phyloP scores from a whole-genome alignment of 768 basidiomycete species.

The Naganishia kalamii region DNA sequence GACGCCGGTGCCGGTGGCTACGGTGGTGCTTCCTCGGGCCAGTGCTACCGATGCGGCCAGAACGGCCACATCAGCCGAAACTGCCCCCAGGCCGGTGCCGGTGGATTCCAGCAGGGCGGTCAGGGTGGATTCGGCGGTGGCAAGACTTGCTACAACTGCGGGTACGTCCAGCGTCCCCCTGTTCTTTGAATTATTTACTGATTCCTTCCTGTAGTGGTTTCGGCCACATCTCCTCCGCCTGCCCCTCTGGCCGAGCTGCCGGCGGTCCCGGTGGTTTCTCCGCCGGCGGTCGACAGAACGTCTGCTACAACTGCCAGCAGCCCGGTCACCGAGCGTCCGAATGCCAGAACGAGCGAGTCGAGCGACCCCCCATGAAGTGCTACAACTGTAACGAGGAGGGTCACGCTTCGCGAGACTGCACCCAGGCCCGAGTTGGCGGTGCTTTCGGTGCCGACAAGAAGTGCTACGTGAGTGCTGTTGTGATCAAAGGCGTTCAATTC shows the following conservation, averaged over 20 bases:
- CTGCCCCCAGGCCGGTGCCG: conserved; percentile 41
- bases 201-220: conserved; percentile 18
- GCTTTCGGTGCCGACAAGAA: conserved; percentile 36
- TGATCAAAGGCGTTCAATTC: neutral
- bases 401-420: conserved; percentile 34
- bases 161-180: neutral
- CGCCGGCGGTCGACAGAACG: conserved; percentile 1
- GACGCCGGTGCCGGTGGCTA: conserved; percentile 30
- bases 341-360: conserved; percentile 27
- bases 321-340: conserved; percentile 26
- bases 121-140: conserved; percentile 33
- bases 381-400: conserved; percentile 34
- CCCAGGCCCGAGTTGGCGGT: conserved; percentile 30
- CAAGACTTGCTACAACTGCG: conserved; percentile 27
- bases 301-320: conserved; percentile 29
- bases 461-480: conserved; percentile 43
- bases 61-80: conserved; percentile 43
- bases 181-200: neutral
- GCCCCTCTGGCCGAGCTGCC: conserved; percentile 30
- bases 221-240: conserved; percentile 45
- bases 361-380: conserved; percentile 29
- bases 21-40: conserved; percentile 34
- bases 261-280: neutral
- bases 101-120: conserved; percentile 31
- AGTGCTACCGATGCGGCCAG: conserved; percentile 47